phyloP scores from a whole-genome alignment of 106 monocot genomes.

The Apostasia ramifera region DNA sequence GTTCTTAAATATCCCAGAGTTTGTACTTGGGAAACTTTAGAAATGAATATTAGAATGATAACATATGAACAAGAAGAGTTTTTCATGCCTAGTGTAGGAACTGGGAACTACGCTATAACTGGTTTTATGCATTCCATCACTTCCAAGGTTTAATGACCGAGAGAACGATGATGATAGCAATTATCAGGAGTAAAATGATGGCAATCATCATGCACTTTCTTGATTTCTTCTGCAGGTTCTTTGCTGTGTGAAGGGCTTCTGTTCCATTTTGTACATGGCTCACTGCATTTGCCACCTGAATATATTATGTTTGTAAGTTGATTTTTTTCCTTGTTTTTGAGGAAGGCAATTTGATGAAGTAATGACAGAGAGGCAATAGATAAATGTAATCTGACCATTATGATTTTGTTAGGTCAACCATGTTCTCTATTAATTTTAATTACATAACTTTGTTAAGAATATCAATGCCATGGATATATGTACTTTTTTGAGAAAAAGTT shows the following conservation, averaged over 20 bases:
- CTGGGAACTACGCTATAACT: too few species aligned
- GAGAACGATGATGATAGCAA: constrained; percentile 30
- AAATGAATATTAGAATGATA: too few species aligned
- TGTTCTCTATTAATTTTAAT: too few species aligned
- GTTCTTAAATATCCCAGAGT: too few species aligned
- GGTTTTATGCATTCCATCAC: not conserved
- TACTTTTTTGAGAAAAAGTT: too few species aligned
- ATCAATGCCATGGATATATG: too few species aligned
- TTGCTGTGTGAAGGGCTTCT: constrained; percentile 32
- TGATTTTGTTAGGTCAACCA: too few species aligned
- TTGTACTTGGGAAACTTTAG: too few species aligned
- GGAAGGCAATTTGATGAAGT: not conserved
- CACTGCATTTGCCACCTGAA: constrained; percentile 42
- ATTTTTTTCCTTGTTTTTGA: too few species aligned
- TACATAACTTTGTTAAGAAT: too few species aligned
- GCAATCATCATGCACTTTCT: constrained; percentile 48
- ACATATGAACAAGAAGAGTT: too few species aligned
- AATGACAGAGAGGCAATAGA: not conserved
- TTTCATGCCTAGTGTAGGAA: too few species aligned
- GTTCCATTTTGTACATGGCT: constrained; percentile 38
- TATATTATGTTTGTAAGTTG: not conserved
- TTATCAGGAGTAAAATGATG: constrained; percentile 28
- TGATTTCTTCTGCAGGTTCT: constrained; percentile 39
- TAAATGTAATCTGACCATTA: not conserved
- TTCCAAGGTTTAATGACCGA: constrained; percentile 39